A percentile compares a stretch with the other conserved stretches of the same genome.
phyloP scores from a whole-genome alignment of 2,329 filamentous ascomycete genomes.

The Coniochaeta sp. region DNA sequence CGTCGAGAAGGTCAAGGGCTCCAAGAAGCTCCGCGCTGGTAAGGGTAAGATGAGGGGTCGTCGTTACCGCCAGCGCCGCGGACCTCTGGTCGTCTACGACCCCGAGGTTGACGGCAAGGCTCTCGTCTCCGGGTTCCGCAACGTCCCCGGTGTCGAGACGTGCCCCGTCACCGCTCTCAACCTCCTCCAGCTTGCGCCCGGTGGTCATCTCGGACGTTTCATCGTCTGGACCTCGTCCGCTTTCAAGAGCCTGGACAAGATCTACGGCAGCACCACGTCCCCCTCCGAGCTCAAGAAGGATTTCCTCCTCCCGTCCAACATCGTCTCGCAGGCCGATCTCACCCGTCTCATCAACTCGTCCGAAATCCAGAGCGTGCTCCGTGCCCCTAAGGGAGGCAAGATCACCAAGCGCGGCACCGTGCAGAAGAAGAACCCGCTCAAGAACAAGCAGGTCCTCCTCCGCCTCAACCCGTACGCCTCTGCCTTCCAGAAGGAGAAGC shows the following conservation, averaged over 20 bases:
- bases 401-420: constrained; percentile 83
- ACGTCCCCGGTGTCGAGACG: constrained; percentile 97
- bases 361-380: constrained; percentile 94
- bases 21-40: constrained; percentile 94
- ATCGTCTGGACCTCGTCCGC: constrained; percentile 97
- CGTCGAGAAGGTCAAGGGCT: constrained; percentile 90
- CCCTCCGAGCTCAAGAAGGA: constrained; percentile 96
- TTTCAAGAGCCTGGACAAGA: constrained; percentile 91
- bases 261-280: constrained; percentile 91
- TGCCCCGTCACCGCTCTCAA: constrained; percentile 89
- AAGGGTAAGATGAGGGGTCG: constrained; percentile 98
- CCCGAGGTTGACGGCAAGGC: constrained; percentile 92
- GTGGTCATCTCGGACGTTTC: constrained; percentile 98
- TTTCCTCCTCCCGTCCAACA: constrained; percentile 90
- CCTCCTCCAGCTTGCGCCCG: constrained; percentile 97
- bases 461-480: constrained; percentile 97
- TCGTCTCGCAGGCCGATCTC: constrained; percentile 91
- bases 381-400: constrained; percentile 82
- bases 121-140: constrained; percentile 91
- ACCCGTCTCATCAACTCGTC: constrained; percentile 98
- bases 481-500: constrained; percentile 79
- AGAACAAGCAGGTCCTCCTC: constrained; percentile 98
- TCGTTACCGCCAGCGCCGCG: constrained; percentile 94
- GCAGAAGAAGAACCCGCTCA: constrained; percentile 99
- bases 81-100: constrained; percentile 96